phyloP scores from a whole-genome alignment of 345 rosid genomes.

The Psidium friedrichsthalianum region DNA sequence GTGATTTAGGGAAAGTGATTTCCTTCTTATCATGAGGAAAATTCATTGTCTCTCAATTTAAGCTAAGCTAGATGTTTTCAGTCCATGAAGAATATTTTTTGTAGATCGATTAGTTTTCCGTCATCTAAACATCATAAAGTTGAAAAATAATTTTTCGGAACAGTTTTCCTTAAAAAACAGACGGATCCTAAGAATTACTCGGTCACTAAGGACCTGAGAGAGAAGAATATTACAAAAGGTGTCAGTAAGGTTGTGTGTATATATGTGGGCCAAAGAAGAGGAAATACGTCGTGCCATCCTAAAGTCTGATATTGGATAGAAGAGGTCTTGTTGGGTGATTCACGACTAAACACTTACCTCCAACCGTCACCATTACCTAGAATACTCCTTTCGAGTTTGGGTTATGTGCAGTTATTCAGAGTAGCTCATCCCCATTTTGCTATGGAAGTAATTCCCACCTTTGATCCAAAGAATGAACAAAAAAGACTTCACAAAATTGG shows the following conservation, averaged over 20 bases:
- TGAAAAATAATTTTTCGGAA: background rate
- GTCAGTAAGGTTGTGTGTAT: background rate
- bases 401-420: too few species aligned
- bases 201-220: background rate
- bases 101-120: too few species aligned
- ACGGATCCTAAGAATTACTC: background rate
- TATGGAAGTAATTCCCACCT: too few species aligned
- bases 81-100: background rate
- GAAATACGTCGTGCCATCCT: background rate
- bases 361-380: too few species aligned
- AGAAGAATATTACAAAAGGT: background rate
- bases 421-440: too few species aligned
- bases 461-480: too few species aligned
- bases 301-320: too few species aligned
- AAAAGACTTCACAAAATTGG: too few species aligned
- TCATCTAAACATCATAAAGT: background rate
- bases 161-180: background rate
- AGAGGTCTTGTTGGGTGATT: too few species aligned
- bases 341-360: too few species aligned
- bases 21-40: background rate
- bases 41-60: background rate
- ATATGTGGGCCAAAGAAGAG: background rate
- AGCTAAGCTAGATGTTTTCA: background rate
- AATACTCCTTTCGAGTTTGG: too few species aligned
- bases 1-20: background rate